A percentile compares a stretch with the other conserved stretches of the same genome.
Conservation (phyloP, 176 grass and related monocot genomes). For the Carex parvula region DNA sequence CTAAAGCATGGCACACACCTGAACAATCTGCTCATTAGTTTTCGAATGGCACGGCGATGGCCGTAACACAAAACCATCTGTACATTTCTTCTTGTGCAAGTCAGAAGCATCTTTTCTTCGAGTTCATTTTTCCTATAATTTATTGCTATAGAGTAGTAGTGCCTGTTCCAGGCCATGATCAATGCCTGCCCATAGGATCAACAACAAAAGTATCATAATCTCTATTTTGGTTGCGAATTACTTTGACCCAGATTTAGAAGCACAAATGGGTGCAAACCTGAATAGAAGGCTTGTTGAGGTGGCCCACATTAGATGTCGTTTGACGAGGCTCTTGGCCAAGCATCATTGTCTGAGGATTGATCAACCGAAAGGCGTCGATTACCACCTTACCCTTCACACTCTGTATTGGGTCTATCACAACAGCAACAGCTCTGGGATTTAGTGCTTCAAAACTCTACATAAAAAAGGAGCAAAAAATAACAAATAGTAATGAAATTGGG, state of each 20-base stretch:
- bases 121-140: slow-evolving; percentile 99
- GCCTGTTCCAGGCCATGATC: slow-evolving; percentile 95
- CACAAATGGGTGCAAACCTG: slow-evolving; percentile 44
- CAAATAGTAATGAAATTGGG: not conserved
- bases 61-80: slow-evolving; percentile 76
- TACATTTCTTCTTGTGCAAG: slow-evolving; percentile 99
- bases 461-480: slow-evolving; percentile 8
- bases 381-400: slow-evolving; percentile 99
- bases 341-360: slow-evolving; percentile 99
- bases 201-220: not conserved
- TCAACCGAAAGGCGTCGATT: slow-evolving; percentile 96
- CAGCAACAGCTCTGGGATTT: slow-evolving; percentile 92
- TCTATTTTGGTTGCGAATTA: not conserved
- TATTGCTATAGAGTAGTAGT: slow-evolving; percentile 99
- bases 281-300: slow-evolving; percentile 97
- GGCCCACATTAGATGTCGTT: slow-evolving; percentile 95
- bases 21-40: slow-evolving; percentile 92
- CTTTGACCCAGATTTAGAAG: not conserved
- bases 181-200: slow-evolving; percentile 55
- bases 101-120: slow-evolving; percentile 93
- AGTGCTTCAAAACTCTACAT: slow-evolving; percentile 96
- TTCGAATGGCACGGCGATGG: slow-evolving; percentile 70
- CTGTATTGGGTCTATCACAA: slow-evolving; percentile 96
- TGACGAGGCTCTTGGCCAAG: slow-evolving; percentile 96
- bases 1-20: slow-evolving; percentile 34